These are phyloP conservation scores for Populus tremula DNA, from an alignment of 345 rosid genomes.

Conservation along the genomic window DNA sequence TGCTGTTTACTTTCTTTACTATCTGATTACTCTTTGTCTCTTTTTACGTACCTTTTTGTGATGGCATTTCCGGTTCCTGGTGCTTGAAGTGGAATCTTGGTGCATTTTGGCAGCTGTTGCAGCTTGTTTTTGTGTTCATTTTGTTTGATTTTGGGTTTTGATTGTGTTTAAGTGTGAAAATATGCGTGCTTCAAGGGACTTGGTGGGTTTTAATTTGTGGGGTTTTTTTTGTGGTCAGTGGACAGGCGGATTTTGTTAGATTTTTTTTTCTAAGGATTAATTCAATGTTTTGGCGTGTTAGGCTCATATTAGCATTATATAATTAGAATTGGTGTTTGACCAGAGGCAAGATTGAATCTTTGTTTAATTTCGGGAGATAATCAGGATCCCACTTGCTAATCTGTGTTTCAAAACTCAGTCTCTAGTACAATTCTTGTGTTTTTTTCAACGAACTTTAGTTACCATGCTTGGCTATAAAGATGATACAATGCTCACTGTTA, in stretches of 20 bases:
- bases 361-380: background rate
- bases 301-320: conserved; percentile 1
- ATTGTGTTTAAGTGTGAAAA: background rate
- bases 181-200: conserved; percentile 13
- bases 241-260: conserved; percentile 6
- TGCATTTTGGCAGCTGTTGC: background rate
- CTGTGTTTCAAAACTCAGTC: background rate
- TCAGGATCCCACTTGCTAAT: background rate
- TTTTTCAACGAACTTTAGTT: background rate
- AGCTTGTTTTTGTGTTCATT: background rate
- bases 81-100: conserved; percentile 1
- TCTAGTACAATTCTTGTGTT: background rate
- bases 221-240: conserved; percentile 7
- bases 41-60: conserved; percentile 1
- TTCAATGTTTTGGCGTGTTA: background rate
- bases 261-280: background rate
- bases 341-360: conserved; percentile 3
- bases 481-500: background rate
- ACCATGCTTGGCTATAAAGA: background rate
- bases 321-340: conserved; percentile 11
- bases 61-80: conserved; percentile 9
- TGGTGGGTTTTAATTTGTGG: conserved; percentile 5
- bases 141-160: background rate
- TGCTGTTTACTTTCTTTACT: background rate
- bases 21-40: background rate